Evolutionary conservation across 106 monocot genomes (phyloP), one percentile per base, ranked within the genome.

Genomic region (Acanthochlamys bracteata): DNA sequence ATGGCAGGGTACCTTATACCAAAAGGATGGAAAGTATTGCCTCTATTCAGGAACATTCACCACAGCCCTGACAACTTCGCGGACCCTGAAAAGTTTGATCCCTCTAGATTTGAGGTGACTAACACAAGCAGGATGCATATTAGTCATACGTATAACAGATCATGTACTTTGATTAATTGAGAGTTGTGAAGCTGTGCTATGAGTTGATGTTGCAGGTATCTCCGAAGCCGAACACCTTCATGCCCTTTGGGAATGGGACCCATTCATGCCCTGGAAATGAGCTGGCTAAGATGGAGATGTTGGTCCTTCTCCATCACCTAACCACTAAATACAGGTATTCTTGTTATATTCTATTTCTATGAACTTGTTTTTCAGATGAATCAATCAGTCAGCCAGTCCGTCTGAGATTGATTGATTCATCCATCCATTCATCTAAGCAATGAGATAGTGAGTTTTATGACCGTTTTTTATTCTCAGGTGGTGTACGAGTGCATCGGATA

Each of bases 221-320:
- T 55, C 84, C 86, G 7, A 95, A 87, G 73, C 84, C 90, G 33
- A 82, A 95, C 73, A 95, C 79, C 13, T 95, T 84, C 86, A 68
- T 95, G 86, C 86, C 94, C 1, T 95, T 95, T 60, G 94, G 94
- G 0, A 90, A 73, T 26, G 90, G 94, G 68, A 78, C 69, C 73
- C 94, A 95, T 43, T 76, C 94, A 11, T 95, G 94, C 68, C 94
- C 94, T 70, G 94, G 94, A 61, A 90, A 95, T 60, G 90, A 95
- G 84, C 77, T 95, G 17, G 94, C 94, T 4, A 95, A 95, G 82
- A 69, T 90, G 74, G 90, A 95, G 84, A 90, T 90, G 54, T 75
- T 95, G 12, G 86, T 95, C 70, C 77, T 94, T 40, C 81, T 94
- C 58, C 93, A 94, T 49, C 93, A 94, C 78, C 83, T 94, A 76